Evolutionary conservation across 257 asterid species (phyloP), one percentile per base, ranked within the genome.

Genomic region (Nicotiana undulata): DNA sequence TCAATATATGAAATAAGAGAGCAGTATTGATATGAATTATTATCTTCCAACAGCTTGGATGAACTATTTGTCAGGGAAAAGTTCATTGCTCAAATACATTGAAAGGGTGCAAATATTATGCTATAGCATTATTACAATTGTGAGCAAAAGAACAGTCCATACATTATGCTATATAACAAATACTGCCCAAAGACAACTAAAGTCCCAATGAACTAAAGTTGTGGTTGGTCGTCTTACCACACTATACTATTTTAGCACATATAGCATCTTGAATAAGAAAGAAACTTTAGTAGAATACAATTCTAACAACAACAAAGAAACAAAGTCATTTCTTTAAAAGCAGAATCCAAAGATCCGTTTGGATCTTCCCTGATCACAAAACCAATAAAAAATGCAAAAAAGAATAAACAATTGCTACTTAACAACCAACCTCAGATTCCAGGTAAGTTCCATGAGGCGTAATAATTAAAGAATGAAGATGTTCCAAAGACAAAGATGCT

Each of bases 371-470:
- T 46, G 15, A n/a, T n/a, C n/a, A n/a, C n/a, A n/a, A n/a, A n/a
- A n/a, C n/a, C n/a, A n/a, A n/a, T n/a, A n/a, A 22, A 46, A 79
- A 67, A 40, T 40, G 1, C 28, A 26, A 26, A 26, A 26, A 26
- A 26, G 1, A 68, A 34, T 11, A 64, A n/a, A 5, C 22, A 20
- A 32, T 6, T 80, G 77, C 72, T 46, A 82, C 60, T 40, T 53
- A 26, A 64, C 28, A 20, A 40, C 85, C 75, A 44, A 82, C 88
- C 86, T 84, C 83, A 77, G 83, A 83, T 84, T 85, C 88, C 84
- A 81, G 60, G 88, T 49, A 83, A 63, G 68, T 86, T 84, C 86
- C 85, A 37, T 80, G 72, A 77, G 83, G 67, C 20, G 56, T 24
- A 74, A 79, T 63, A 24, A 79, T 26, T n/a, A 83, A 76, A 10